Evolutionary conservation across 805 yeast genomes (phyloP), one percentile per base, ranked within the genome.

Genomic region (Kazachstania taianensis): DNA sequence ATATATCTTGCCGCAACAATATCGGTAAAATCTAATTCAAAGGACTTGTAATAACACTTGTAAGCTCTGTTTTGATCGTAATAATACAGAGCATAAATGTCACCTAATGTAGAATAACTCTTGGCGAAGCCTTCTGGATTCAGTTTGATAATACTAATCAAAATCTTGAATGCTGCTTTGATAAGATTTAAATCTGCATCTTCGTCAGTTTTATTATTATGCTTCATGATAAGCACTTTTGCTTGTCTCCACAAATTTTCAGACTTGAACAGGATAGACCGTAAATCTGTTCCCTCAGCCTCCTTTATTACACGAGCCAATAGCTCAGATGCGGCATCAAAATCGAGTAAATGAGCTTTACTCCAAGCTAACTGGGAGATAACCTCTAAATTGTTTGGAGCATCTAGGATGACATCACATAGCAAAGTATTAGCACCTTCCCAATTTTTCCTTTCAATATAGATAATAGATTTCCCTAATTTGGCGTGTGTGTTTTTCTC

Each of bases 21-120:
- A 50, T 92, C 94, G 10, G 79, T 72, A 0, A 78, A 70, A 55
- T 86, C 92, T 20, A 89, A 60, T 49, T 89, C 96, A 53, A 89
- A 82, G 0, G 97, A 96, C 49, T 78, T 83, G 53, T 79, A 75
- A 54, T 79, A 89, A 55, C 96, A 86, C 52, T 84, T 85, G 36
- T 77, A 76, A 0, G 96, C 94, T 32, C 92, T 70, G 0, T 62
- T 61, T 19, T 59, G 52, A 49, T 86, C 95, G 7, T 65, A 58
- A 41, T 68, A 76, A 40, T 69, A 62, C 2, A 70, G 67, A 4
- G 70, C 58, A 49, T 84, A 87, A n/a, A 84, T 65, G 33, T 69
- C 55, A 17, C 98, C 98, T 18, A 92, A 61, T 2, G 85, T 69
- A 0, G 96, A 78, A 53, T 77, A 92, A 0, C 94, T 73, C 2